Evolutionary conservation across 129 eudicot genomes (phyloP).

Genomic region (Flaveria brownii): DNA sequence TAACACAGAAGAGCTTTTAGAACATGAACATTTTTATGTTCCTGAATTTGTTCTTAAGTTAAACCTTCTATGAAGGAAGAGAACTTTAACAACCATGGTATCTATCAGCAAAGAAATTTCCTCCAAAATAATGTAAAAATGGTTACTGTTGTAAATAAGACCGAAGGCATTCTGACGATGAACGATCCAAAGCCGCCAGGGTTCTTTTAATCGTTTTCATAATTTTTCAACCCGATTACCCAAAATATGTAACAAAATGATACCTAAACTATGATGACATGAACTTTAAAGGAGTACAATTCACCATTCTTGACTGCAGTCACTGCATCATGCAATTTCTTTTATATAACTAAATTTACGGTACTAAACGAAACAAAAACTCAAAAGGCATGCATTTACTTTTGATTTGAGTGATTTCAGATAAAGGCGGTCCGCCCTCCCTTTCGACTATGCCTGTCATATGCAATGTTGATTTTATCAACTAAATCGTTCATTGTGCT

Average conservation of each 20-base stretch:
- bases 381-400: constrained; percentile 9
- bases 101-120: too few relatives aligned
- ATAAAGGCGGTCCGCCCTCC: constrained; percentile 93
- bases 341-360: constrained; percentile 12
- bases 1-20: too few relatives aligned
- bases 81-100: too few relatives aligned
- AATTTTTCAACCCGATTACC: background rate
- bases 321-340: background rate
- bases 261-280: constrained; percentile 19
- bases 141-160: too few relatives aligned
- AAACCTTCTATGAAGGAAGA: too few relatives aligned
- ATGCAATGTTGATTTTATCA: constrained; percentile 91
- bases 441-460: constrained; percentile 79
- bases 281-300: background rate
- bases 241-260: constrained; percentile 18
- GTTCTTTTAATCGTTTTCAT: background rate
- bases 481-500: constrained; percentile 97
- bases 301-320: constrained; percentile 17
- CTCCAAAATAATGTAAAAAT: too few relatives aligned
- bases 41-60: too few relatives aligned
- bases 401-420: constrained; percentile 30
- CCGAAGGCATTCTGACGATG: too few relatives aligned
- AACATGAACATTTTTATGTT: too few relatives aligned
- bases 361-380: constrained; percentile 23
- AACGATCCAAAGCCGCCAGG: too few relatives aligned